phyloP scores from a whole-genome alignment of 2,329 filamentous ascomycete species.

The Lachnellula subtilissima region DNA sequence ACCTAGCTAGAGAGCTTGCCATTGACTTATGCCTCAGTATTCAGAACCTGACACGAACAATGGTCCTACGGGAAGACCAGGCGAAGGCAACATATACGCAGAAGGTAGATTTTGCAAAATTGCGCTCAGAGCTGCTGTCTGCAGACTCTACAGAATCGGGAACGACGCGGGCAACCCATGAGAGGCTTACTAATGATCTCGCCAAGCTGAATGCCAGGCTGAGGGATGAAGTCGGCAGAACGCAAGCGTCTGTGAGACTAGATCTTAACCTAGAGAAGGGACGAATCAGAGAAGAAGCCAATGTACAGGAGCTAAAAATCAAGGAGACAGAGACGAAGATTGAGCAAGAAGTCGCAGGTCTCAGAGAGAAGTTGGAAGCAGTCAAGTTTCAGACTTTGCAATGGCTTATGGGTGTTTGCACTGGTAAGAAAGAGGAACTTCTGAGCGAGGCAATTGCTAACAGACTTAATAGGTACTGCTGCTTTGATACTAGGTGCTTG shows the following conservation, averaged over 20 bases:
- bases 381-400: conserved; percentile 98
- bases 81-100: conserved; percentile 76
- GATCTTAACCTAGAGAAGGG: conserved; percentile 97
- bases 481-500: conserved; percentile 65
- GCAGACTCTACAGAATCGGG: conserved; percentile 88
- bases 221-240: conserved; percentile 89
- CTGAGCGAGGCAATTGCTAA: conserved; percentile 9
- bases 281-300: conserved; percentile 90
- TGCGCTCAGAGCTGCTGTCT: conserved; percentile 87
- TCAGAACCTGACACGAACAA: conserved; percentile 93
- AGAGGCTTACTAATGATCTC: conserved; percentile 88
- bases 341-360: conserved; percentile 88
- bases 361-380: conserved; percentile 88
- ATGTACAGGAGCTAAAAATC: conserved; percentile 94
- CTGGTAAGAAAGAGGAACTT: conserved; percentile 37
- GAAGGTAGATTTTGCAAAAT: conserved; percentile 97
- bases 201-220: conserved; percentile 87
- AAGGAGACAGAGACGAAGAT: conserved; percentile 99
- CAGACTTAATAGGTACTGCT: conserved; percentile 42
- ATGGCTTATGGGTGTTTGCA: conserved; percentile 88
- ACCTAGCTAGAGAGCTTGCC: neutral
- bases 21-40: conserved; percentile 52
- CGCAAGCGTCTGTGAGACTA: conserved; percentile 85
- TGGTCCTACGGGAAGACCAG: conserved; percentile 93
- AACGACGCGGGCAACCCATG: conserved; percentile 83